Conservation (phyloP, 805 yeast species). For the Yarrowia deformans region DNA sequence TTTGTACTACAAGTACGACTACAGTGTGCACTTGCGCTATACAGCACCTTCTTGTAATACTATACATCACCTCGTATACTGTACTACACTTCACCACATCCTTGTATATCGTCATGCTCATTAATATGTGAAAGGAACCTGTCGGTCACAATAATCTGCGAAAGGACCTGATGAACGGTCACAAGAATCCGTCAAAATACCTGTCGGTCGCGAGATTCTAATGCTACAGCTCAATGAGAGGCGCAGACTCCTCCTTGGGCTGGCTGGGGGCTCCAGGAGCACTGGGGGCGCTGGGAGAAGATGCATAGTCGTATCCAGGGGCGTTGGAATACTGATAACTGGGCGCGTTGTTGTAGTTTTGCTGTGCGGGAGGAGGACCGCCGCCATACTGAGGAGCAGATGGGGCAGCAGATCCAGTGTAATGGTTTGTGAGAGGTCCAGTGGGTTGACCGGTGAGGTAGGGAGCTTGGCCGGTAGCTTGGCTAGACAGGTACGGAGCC, state of each 20-base stretch:
- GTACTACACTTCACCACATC: too few species aligned
- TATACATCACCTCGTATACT: too few species aligned
- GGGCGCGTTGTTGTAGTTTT: constrained; percentile 16
- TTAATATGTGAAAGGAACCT: too few species aligned
- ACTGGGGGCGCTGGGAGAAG: constrained; percentile 27
- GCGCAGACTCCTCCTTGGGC: constrained; percentile 29
- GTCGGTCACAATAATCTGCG: too few species aligned
- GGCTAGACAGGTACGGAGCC: neutral
- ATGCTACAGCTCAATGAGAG: constrained; percentile 28
- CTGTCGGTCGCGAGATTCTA: too few species aligned
- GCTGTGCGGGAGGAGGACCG: neutral
- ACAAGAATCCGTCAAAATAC: too few species aligned
- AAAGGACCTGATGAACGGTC: too few species aligned
- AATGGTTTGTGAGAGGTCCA: constrained; percentile 1
- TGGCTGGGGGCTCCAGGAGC: constrained; percentile 11
- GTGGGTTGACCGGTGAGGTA: constrained; percentile 5
- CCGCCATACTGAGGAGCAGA: constrained; percentile 26
- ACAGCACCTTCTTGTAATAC: too few species aligned
- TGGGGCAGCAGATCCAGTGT: neutral
- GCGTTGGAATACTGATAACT: constrained; percentile 2
- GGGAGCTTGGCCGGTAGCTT: neutral
- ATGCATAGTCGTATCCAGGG: constrained; percentile 32
- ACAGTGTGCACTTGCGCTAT: too few species aligned
- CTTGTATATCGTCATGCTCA: too few species aligned
- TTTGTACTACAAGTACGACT: neutral